Evolutionary conservation across 23 red algal species (phyloP).

Genomic region (Chondrus crispus): DNA sequence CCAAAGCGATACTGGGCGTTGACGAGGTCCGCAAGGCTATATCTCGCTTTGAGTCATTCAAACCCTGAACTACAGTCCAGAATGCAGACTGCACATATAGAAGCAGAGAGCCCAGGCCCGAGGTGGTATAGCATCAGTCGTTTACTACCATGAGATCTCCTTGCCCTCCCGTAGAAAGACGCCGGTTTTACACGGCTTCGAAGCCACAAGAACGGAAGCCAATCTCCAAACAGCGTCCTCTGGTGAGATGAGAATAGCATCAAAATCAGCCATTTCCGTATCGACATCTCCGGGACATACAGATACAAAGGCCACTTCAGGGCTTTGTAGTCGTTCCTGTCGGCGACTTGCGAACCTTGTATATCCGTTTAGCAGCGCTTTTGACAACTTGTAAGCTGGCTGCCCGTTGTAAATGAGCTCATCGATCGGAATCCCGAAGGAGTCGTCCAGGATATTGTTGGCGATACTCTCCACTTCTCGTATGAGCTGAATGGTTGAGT

Average conservation of each 20-base stretch:
- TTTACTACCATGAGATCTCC: not conserved
- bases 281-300: slow-evolving; percentile 56
- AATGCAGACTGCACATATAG: too few relatives aligned
- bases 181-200: not conserved
- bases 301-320: not conserved
- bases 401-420: slow-evolving; percentile 22
- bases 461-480: not conserved
- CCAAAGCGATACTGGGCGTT: not conserved
- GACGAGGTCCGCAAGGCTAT: not conserved
- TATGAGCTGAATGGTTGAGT: not conserved
- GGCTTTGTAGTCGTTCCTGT: not conserved
- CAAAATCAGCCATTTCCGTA: slow-evolving; percentile 13
- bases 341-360: not conserved
- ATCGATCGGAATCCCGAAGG: not conserved
- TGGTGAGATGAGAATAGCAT: not conserved
- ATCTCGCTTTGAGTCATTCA: not conserved
- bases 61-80: too few relatives aligned
- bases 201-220: not conserved
- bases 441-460: not conserved
- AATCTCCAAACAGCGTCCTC: slow-evolving; percentile 25
- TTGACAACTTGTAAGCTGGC: slow-evolving; percentile 64
- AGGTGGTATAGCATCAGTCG: too few relatives aligned
- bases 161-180: not conserved
- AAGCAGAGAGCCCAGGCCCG: too few relatives aligned
- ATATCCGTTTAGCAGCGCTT: slow-evolving; percentile 51